Conservation (phyloP, 495 filamentous ascomycete species). For the Echria macrotheca region DNA sequence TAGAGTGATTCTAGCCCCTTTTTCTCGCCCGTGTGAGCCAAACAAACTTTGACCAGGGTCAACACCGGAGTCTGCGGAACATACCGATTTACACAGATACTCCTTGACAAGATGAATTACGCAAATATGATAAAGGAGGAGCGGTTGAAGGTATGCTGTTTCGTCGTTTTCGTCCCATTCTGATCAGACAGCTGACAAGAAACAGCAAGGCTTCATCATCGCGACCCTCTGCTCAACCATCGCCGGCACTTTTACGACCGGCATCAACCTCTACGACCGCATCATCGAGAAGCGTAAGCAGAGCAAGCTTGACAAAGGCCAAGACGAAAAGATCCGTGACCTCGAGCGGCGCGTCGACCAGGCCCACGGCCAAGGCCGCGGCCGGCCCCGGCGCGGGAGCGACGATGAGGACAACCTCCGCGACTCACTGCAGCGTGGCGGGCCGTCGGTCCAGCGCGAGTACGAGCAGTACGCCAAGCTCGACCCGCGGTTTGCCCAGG, state of each 20-base stretch:
- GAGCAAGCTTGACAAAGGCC: constrained; percentile 24
- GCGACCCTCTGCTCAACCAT: constrained; percentile 35
- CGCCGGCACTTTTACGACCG: constrained; percentile 33
- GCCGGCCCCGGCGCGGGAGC: background rate
- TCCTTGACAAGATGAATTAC: constrained; percentile 53
- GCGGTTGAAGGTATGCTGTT: constrained; percentile 15
- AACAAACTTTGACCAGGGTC: too few relatives aligned
- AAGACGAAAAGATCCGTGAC: constrained; percentile 31
- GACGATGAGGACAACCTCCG: constrained; percentile 17
- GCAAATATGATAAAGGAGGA: constrained; percentile 55
- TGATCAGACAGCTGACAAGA: background rate
- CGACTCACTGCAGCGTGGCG: constrained; percentile 23
- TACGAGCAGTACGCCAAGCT: constrained; percentile 25
- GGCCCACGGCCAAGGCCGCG: constrained; percentile 4
- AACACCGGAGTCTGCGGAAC: too few relatives aligned
- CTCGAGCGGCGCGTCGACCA: constrained; percentile 31
- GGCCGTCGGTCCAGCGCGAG: constrained; percentile 24
- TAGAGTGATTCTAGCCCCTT: too few relatives aligned
- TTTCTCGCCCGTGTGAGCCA: too few relatives aligned
- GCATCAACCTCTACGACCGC: constrained; percentile 33
- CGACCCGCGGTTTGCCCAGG: constrained; percentile 29
- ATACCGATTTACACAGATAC: too few relatives aligned
- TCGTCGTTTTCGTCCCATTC: too few relatives aligned
- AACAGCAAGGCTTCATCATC: constrained; percentile 30
- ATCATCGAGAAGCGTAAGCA: constrained; percentile 30